Base-by-base conservation (phyloP, 805 yeast genomes). In the Lachancea quebecensis region DNA sequence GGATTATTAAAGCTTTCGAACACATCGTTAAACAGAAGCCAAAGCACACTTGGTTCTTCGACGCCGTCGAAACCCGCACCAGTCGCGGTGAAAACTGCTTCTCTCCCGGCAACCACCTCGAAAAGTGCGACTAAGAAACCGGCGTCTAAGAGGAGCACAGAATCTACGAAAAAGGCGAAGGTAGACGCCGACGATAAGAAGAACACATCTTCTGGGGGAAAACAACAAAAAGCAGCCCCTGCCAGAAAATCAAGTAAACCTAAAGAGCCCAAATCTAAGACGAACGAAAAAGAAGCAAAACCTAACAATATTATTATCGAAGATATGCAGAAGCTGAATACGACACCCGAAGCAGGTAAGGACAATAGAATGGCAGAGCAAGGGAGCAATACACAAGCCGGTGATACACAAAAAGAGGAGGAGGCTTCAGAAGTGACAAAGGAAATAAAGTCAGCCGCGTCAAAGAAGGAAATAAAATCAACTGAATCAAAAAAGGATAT, bases 11-110 rank as follows among this genome's bases (percentile, higher is more conserved):
- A 35, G 16, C 17, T 9, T 31, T 25, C 8, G 8, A 34, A 16
- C 25, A 18, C 36, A 11, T 25, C 25, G 8, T 33, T 38, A 17
- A 42, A 41, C 7, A 41, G 50, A 39, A 33, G 46, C 31, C 40
- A 44, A 11, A 44, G 50, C 34, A 39, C 38, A 10, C 42, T 38
- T 11, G 42, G 34, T 10, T 40, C 46, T 11, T n/a, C 33, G 14
- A 32, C 18, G 11, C 16, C 34, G 11, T 12, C 43, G 10, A 12
- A 17, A 3, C 21, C 31, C 14, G 30, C 43, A 7, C 33, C 15
- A n/a, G 15, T 25, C 2, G 43, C 43, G 2, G 38, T 10, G 14
- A 40, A 21, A 15, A 34, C 43, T 2, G 2, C 21, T 15, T 40
- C 43, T 6, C 12, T 40, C 11, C 38, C 43, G 2, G 12, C 9